These are phyloP conservation scores for Podospora appendiculata DNA, from an alignment of 495 filamentous ascomycete species.

Conservation along the genomic window DNA sequence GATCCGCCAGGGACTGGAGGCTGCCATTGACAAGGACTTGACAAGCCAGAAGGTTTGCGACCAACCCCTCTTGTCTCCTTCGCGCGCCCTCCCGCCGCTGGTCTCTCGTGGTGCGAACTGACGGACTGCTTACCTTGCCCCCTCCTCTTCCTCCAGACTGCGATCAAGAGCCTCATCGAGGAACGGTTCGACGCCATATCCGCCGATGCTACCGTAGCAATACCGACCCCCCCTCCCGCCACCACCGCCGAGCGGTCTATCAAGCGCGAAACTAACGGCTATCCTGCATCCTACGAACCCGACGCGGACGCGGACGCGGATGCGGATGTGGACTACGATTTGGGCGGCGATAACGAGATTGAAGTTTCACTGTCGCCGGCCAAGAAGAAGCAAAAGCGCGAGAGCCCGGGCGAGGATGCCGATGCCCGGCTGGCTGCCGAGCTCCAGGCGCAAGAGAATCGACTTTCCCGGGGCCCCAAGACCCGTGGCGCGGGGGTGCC, in stretches of 20 bases:
- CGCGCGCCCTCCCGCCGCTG: not conserved
- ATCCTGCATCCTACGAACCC: constrained; percentile 24
- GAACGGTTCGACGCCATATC: constrained; percentile 81
- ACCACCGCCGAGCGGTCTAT: constrained; percentile 16
- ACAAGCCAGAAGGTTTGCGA: constrained; percentile 70
- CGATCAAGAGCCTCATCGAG: constrained; percentile 77
- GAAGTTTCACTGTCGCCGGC: constrained; percentile 44
- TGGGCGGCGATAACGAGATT: constrained; percentile 36
- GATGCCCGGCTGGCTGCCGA: constrained; percentile 80
- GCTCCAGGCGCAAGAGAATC: constrained; percentile 88
- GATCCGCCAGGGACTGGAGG: constrained; percentile 79
- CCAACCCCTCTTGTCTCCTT: not conserved
- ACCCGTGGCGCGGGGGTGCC: constrained; percentile 58
- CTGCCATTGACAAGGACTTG: constrained; percentile 65
- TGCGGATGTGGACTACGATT: constrained; percentile 17
- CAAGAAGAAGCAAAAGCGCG: constrained; percentile 52
- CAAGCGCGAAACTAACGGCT: constrained; percentile 25
- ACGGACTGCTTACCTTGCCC: not conserved
- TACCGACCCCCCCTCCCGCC: constrained; percentile 26
- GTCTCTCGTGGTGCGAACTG: not conserved
- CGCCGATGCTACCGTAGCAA: constrained; percentile 29
- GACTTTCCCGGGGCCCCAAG: constrained; percentile 50
- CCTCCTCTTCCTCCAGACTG: constrained; percentile 43
- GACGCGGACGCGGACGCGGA: constrained; percentile 20
- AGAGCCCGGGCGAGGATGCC: constrained; percentile 51